Conservation (phyloP, 805 yeast species). For the Metschnikowia koreensis region DNA sequence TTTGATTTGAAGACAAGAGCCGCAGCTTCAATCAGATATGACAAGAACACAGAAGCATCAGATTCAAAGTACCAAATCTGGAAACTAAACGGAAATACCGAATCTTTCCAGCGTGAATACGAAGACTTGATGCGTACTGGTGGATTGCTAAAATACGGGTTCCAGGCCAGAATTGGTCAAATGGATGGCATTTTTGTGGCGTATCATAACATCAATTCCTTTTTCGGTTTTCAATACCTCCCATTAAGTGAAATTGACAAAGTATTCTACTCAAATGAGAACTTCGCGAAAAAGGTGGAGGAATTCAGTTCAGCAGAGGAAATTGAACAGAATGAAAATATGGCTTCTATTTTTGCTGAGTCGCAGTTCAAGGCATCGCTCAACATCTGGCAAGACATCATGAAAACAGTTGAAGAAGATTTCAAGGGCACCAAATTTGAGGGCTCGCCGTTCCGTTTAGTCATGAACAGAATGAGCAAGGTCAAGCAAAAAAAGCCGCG, state of each 20-base stretch:
- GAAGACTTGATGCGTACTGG: constrained; percentile 69
- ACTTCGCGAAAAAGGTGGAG: constrained; percentile 7
- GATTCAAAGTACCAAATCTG: constrained; percentile 67
- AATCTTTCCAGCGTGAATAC: constrained; percentile 80
- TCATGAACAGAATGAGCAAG: constrained; percentile 19
- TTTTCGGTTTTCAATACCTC: constrained; percentile 89
- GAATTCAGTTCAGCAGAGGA: constrained; percentile 9
- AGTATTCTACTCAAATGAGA: constrained; percentile 25
- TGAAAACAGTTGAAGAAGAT: constrained; percentile 29
- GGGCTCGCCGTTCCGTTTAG: constrained; percentile 28
- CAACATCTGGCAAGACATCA: constrained; percentile 27
- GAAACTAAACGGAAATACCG: constrained; percentile 60
- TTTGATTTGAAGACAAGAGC: constrained; percentile 94
- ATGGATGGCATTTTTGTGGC: constrained; percentile 97
- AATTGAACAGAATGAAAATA: constrained; percentile 9
- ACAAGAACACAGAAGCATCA: constrained; percentile 55
- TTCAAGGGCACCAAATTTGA: constrained; percentile 17
- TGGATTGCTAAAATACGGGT: constrained; percentile 76
- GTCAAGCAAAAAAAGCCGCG: neutral
- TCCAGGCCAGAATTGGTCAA: constrained; percentile 91
- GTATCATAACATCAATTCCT: constrained; percentile 74
- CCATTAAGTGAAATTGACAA: constrained; percentile 71
- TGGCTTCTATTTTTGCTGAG: constrained; percentile 18
- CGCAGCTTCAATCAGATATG: constrained; percentile 80
- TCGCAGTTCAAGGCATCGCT: constrained; percentile 20